Conservation (phyloP, 352 stramenopile genomes). For the Phytophthora pisi region DNA sequence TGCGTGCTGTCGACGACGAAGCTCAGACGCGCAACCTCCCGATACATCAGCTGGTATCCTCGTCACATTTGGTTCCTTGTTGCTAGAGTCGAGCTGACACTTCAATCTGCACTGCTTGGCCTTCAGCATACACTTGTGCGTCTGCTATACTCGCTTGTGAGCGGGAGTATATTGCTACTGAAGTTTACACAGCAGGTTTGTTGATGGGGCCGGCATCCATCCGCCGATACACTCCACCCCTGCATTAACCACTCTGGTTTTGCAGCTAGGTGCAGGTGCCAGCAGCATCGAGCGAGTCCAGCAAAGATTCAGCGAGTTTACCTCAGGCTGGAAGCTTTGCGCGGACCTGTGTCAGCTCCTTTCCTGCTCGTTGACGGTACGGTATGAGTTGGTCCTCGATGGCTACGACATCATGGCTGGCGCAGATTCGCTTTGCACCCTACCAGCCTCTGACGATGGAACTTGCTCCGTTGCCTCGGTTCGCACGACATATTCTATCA, state of each 20-base stretch:
- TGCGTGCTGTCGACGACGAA: slow-evolving; percentile 3
- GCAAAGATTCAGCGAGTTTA: slow-evolving; percentile 54
- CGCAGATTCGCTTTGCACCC: slow-evolving; percentile 4
- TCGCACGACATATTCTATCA: slow-evolving; percentile 15
- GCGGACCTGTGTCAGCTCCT: slow-evolving; percentile 30
- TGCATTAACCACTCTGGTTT: neutral
- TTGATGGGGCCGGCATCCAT: neutral
- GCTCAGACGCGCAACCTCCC: neutral
- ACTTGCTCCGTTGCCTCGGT: slow-evolving; percentile 26
- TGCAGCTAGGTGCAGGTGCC: slow-evolving; percentile 10
- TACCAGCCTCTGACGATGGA: slow-evolving; percentile 12
- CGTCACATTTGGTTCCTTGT: neutral
- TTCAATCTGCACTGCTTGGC: slow-evolving; percentile 2
- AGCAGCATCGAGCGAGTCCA: slow-evolving; percentile 27
- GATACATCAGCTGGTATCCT: slow-evolving; percentile 23
- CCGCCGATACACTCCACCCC: neutral
- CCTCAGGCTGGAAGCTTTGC: slow-evolving; percentile 52
- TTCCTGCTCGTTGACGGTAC: slow-evolving; percentile 13
- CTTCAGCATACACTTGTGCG: slow-evolving; percentile 24
- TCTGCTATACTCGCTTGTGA: slow-evolving; percentile 36
- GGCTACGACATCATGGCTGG: slow-evolving; percentile 15
- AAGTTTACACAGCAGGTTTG: slow-evolving; percentile 28
- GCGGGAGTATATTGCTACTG: slow-evolving; percentile 31
- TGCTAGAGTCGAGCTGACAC: neutral
- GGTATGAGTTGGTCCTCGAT: slow-evolving; percentile 23